Percentiles rank a stretch among this genome's conserved stretches.
Conservation (phyloP, 164 flowering plant genomes). For the Stephania japonica region DNA sequence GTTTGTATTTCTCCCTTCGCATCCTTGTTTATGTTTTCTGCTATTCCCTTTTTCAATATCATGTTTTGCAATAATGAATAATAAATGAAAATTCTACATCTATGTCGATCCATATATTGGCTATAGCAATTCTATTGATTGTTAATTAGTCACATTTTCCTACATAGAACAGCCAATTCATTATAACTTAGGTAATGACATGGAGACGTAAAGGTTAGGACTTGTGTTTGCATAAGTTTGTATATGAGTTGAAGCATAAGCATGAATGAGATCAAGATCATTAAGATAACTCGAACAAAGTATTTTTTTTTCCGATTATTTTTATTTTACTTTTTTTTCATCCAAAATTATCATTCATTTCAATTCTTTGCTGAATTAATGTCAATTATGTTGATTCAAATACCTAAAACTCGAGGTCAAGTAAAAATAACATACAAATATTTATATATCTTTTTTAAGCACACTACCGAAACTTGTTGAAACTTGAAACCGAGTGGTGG, state of each 20-base stretch:
- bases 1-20: slow-evolving; percentile 15
- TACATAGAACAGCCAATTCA: background rate
- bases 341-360: no score
- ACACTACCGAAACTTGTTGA: no score
- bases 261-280: no score
- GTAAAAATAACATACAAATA: no score
- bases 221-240: background rate
- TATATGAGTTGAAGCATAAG: background rate
- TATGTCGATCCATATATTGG: background rate
- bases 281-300: no score
- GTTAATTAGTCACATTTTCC: background rate
- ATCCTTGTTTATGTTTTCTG: background rate
- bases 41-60: background rate
- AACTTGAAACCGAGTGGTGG: no score
- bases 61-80: background rate
- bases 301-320: no score
- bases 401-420: no score
- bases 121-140: background rate
- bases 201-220: background rate
- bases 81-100: background rate
- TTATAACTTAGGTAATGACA: background rate
- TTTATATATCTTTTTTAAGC: no score
- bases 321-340: no score
- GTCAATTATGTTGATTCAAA: no score
- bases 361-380: no score